phyloP scores from a whole-genome alignment of 805 yeast species.

The Kodamaea nitidulidarum region DNA sequence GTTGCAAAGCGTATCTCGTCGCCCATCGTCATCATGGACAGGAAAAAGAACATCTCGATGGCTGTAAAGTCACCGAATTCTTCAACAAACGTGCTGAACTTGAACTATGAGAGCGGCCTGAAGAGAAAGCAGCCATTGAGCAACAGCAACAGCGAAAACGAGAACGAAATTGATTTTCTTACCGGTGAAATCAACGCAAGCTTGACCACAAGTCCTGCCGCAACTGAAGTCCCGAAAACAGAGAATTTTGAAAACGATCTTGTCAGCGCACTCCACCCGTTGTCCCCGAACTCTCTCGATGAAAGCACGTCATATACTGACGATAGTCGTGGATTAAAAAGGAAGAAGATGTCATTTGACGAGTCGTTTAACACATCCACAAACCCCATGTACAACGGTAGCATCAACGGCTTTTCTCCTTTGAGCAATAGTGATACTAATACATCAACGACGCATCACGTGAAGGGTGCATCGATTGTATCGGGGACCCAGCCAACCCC shows the following conservation, averaged over 20 bases:
- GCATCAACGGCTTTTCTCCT: conserved; percentile 42
- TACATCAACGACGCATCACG: conserved; percentile 17
- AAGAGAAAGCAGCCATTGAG: conserved; percentile 10
- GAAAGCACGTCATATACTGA: conserved; percentile 48
- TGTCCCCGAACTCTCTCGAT: conserved; percentile 62
- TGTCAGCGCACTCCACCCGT: conserved; percentile 27
- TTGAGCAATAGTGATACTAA: conserved; percentile 43
- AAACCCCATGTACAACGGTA: conserved; percentile 39
- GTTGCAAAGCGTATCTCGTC: conserved; percentile 70
- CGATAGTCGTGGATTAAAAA: conserved; percentile 40
- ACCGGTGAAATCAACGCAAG: conserved; percentile 5
- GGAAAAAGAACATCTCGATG: conserved; percentile 60
- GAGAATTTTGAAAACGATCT: conserved; percentile 3
- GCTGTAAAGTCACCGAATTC: conserved; percentile 18
- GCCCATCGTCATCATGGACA: conserved; percentile 88
- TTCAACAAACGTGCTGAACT: conserved; percentile 18
- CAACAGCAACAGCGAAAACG: conserved; percentile 10
- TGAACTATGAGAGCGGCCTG: conserved; percentile 7
- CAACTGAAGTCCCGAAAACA: conserved; percentile 4
- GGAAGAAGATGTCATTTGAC: conserved; percentile 47
- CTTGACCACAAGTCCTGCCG: conserved; percentile 5
- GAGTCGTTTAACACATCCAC: conserved; percentile 34
- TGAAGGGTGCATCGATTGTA: conserved; percentile 9
- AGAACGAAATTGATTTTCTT: conserved; percentile 1
- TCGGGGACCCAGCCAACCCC: conserved; percentile 13